Evolutionary conservation across 2,329 filamentous ascomycete genomes (phyloP).

Genomic region (Elsinoe australis): DNA sequence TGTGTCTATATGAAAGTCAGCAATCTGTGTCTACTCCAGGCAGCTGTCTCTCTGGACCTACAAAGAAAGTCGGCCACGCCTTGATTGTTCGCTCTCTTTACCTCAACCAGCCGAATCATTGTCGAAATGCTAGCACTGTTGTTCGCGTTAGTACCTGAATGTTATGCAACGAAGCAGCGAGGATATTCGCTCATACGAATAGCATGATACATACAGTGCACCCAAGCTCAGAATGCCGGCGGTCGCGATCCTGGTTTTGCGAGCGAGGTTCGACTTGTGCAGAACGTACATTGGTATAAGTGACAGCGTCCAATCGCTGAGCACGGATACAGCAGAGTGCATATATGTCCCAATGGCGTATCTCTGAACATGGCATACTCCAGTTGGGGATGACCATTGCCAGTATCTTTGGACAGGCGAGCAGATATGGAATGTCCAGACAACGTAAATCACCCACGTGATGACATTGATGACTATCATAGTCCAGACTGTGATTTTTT

Average conservation of each 20-base stretch:
- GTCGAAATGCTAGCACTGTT: conserved; percentile 15
- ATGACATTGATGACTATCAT: conserved; percentile 6
- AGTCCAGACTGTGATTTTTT: conserved; percentile 8
- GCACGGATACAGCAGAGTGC: conserved; percentile 1
- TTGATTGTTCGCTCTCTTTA: not conserved
- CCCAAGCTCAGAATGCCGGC: conserved; percentile 7
- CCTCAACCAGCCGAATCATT: not conserved
- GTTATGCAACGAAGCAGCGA: too few relatives aligned
- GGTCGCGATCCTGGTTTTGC: conserved; percentile 4
- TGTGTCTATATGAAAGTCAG: not conserved
- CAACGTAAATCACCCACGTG: not conserved
- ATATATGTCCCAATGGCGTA: conserved; percentile 9
- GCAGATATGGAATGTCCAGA: conserved; percentile 14
- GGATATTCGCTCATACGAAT: too few relatives aligned
- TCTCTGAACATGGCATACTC: conserved; percentile 1
- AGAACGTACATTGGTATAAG: conserved; percentile 10
- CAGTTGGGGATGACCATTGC: conserved; percentile 1
- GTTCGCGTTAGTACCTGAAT: not conserved
- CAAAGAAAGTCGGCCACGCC: conserved; percentile 11
- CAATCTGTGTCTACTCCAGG: not conserved
- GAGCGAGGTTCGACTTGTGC: conserved; percentile 2
- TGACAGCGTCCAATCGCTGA: conserved; percentile 14
- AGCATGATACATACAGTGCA: not conserved
- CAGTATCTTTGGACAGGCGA: conserved; percentile 6
- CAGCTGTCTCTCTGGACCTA: not conserved